phyloP scores from a whole-genome alignment of 768 basidiomycete genomes.

The Boletus speciosus region DNA sequence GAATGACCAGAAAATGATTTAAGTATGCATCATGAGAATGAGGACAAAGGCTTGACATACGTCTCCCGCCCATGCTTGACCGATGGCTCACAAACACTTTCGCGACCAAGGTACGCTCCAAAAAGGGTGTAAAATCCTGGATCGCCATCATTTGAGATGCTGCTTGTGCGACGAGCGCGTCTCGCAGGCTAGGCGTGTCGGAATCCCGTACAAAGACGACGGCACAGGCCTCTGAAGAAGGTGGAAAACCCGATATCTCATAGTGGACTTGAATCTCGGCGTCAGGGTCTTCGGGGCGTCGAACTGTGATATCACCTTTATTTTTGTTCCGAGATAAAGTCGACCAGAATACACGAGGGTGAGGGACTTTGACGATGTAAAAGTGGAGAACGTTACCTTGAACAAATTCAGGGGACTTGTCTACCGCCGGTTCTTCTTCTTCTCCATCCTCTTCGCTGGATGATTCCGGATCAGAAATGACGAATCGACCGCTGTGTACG shows the following conservation, averaged over 20 bases:
- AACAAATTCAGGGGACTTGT: slow-evolving; percentile 36
- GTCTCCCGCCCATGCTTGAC: background rate
- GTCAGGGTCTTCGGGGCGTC: slow-evolving; percentile 2
- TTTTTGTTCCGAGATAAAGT: background rate
- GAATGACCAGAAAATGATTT: background rate
- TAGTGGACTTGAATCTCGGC: slow-evolving; percentile 34
- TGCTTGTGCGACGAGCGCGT: slow-evolving; percentile 10
- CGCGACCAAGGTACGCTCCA: slow-evolving; percentile 19
- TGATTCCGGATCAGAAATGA: slow-evolving; percentile 29
- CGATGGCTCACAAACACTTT: slow-evolving; percentile 25
- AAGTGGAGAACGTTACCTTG: slow-evolving; percentile 34
- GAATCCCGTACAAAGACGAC: slow-evolving; percentile 42
- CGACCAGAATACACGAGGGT: background rate
- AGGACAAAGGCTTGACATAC: slow-evolving; percentile 14
- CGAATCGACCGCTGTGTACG: slow-evolving; percentile 61
- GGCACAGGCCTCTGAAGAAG: slow-evolving; percentile 38
- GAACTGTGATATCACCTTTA: slow-evolving; percentile 14
- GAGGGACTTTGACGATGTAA: background rate
- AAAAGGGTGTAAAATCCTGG: slow-evolving; percentile 18
- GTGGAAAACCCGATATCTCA: slow-evolving; percentile 47
- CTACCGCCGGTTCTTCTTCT: slow-evolving; percentile 36
- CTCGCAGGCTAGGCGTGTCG: background rate
- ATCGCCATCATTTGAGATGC: slow-evolving; percentile 13
- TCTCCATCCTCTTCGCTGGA: slow-evolving; percentile 33
- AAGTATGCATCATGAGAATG: background rate